Evolutionary conservation across 2,329 filamentous ascomycete genomes (phyloP).

Genomic region (Amauroascus verrucosus): DNA sequence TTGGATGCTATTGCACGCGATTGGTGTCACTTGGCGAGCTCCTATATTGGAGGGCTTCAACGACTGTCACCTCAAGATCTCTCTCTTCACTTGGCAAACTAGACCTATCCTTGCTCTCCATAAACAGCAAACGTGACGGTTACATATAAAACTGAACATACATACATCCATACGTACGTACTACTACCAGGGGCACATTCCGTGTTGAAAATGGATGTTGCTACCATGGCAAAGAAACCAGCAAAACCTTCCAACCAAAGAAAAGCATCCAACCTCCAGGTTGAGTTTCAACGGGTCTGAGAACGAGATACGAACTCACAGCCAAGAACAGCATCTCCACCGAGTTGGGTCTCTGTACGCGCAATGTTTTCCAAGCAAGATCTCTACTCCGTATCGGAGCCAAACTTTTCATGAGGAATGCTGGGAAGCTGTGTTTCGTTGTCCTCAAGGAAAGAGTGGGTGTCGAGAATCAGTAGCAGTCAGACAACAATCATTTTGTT

Average conservation of each 20-base stretch:
- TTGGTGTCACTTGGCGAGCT: too few species aligned
- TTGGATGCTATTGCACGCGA: too few species aligned
- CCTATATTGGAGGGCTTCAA: neutral
- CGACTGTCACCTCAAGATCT: too few species aligned
- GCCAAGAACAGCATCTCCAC: conserved; percentile 6
- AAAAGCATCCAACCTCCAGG: neutral
- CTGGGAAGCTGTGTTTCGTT: neutral
- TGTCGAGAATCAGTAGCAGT: neutral
- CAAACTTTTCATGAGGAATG: neutral
- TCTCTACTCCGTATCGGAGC: neutral
- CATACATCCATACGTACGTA: too few species aligned
- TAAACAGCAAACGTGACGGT: neutral
- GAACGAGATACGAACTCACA: neutral
- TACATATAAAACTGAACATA: neutral
- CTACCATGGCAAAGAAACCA: neutral
- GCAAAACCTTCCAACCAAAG: neutral
- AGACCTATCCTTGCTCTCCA: neutral
- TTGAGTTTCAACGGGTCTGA: neutral
- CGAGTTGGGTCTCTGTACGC: neutral
- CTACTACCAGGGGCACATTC: neutral
- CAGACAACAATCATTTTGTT: neutral
- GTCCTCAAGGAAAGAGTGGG: neutral
- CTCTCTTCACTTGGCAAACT: neutral
- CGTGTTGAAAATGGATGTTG: conserved; percentile 4
- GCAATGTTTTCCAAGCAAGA: neutral